phyloP scores from a whole-genome alignment of 1,284 basidiomycete genomes.

The Mycena citricolor region DNA sequence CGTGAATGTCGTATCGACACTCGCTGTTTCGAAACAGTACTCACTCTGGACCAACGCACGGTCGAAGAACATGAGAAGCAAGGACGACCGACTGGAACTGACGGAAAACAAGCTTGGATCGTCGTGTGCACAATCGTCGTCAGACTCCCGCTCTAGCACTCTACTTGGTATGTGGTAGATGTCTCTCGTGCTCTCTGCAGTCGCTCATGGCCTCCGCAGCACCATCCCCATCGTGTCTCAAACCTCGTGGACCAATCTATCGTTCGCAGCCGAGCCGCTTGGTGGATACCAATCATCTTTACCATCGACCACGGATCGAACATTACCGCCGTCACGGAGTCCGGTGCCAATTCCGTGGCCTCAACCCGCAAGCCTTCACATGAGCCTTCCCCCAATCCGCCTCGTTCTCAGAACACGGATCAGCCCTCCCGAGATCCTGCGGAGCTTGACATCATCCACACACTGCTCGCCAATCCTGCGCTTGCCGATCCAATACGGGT shows the following conservation, averaged over 20 bases:
- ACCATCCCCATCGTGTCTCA: neutral
- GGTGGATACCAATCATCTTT: no score
- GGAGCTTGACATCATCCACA: conserved; percentile 61
- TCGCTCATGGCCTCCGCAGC: neutral
- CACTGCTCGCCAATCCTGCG: conserved; percentile 69
- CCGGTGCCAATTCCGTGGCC: conserved; percentile 11
- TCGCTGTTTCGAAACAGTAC: conserved; percentile 68
- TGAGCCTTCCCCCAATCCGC: conserved; percentile 14
- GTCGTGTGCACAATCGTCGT: conserved; percentile 1
- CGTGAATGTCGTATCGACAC: conserved; percentile 62
- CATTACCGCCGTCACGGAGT: neutral
- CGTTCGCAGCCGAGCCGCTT: no score
- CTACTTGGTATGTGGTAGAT: neutral
- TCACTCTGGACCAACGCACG: conserved; percentile 33
- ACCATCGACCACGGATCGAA: neutral
- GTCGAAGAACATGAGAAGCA: conserved; percentile 2
- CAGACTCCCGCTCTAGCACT: neutral
- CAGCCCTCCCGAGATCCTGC: conserved; percentile 23
- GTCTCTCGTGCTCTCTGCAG: neutral
- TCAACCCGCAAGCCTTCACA: conserved; percentile 14
- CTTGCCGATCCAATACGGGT: conserved; percentile 74
- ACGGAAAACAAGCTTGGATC: conserved; percentile 24
- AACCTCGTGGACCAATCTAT: neutral
- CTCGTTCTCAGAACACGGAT: conserved; percentile 22
- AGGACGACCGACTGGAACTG: conserved; percentile 12